phyloP scores from a whole-genome alignment of 2,329 filamentous ascomycete genomes.

The Aspergillus versicolor region DNA sequence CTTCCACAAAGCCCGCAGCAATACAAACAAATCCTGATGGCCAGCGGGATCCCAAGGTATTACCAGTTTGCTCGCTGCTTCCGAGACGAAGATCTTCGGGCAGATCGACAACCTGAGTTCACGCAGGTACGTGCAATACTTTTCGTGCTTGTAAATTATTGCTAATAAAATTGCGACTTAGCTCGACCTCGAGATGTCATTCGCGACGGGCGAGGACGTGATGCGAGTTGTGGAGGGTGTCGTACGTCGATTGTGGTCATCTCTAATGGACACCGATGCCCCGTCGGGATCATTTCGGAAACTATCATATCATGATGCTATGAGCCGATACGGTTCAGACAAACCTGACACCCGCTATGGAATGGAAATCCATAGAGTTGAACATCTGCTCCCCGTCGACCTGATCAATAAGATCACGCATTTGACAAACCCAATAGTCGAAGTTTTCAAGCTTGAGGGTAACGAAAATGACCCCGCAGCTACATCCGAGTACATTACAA shows the following conservation, averaged over 20 bases:
- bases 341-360: conserved; percentile 86
- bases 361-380: conserved; percentile 65
- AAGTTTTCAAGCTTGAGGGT: conserved; percentile 65
- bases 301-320: conserved; percentile 73
- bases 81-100: conserved; percentile 87
- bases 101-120: conserved; percentile 94
- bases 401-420: conserved; percentile 74
- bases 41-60: conserved; percentile 77
- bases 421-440: conserved; percentile 67
- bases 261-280: conserved; percentile 46
- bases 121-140: conserved; percentile 64
- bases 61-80: conserved; percentile 95
- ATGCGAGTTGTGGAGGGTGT: conserved; percentile 58
- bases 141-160: background rate
- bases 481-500: conserved; percentile 61
- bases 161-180: conserved; percentile 34
- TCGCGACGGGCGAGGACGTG: conserved; percentile 69
- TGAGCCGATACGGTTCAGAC: conserved; percentile 79
- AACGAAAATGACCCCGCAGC: conserved; percentile 50
- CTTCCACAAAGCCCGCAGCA: conserved; percentile 96
- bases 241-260: conserved; percentile 56
- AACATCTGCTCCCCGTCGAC: conserved; percentile 60
- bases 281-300: conserved; percentile 53
- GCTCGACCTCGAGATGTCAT: conserved; percentile 93
- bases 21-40: conserved; percentile 98